These are phyloP conservation scores for Trichoderma gamsii DNA, from an alignment of 495 filamentous ascomycete genomes.

Conservation along the genomic window DNA sequence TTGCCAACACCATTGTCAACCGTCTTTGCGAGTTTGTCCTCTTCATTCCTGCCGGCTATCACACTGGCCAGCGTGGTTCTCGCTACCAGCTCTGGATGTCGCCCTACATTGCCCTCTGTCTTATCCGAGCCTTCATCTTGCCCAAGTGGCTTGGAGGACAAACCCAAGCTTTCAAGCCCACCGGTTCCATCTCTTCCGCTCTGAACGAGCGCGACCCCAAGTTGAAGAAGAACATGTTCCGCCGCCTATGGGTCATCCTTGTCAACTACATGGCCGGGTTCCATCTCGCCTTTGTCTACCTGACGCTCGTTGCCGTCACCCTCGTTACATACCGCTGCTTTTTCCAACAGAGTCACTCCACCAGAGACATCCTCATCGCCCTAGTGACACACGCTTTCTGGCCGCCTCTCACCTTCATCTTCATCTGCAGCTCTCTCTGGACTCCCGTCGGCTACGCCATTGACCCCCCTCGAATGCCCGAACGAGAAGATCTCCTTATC, in stretches of 20 bases:
- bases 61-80: conserved; percentile 37
- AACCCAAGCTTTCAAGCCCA: conserved; percentile 8
- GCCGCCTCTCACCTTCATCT: conserved; percentile 40
- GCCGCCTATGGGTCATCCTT: conserved; percentile 11
- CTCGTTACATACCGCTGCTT: conserved; percentile 35
- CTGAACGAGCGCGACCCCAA: conserved; percentile 16
- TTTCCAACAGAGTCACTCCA: conserved; percentile 21
- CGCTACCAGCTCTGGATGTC: conserved; percentile 42
- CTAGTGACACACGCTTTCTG: conserved; percentile 45
- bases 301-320: conserved; percentile 34
- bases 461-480: conserved; percentile 37
- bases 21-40: conserved; percentile 40
- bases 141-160: conserved; percentile 31
- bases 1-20: conserved; percentile 34
- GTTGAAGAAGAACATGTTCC: neutral
- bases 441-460: conserved; percentile 39
- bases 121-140: conserved; percentile 40
- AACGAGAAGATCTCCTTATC: conserved; percentile 37
- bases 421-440: conserved; percentile 24
- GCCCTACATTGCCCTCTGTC: conserved; percentile 39
- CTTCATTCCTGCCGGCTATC: conserved; percentile 41
- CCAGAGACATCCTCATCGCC: conserved; percentile 31
- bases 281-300: conserved; percentile 31
- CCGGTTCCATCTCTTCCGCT: conserved; percentile 1
- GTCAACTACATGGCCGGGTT: conserved; percentile 1